Percentiles rank a stretch among this genome's conserved stretches.
Evolutionary conservation across 2,329 filamentous ascomycete genomes (phyloP).

Genomic region (Aschersonia sp.): DNA sequence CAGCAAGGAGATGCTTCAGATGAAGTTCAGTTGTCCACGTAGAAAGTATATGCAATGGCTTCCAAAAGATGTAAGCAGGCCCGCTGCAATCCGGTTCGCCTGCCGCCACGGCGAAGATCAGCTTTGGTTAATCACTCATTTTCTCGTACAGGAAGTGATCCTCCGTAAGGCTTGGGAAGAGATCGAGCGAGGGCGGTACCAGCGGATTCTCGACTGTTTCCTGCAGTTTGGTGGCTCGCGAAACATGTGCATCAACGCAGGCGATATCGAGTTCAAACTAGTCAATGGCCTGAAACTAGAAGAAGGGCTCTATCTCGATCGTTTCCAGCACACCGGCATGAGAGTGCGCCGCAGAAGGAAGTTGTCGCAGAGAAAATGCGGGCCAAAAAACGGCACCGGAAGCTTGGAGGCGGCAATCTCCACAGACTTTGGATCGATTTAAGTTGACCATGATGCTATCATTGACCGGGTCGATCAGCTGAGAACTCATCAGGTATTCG

Average conservation of each 20-base stretch:
- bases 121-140: too few species aligned
- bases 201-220: constrained; percentile 27
- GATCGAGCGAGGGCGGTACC: constrained; percentile 28
- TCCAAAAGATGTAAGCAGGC: constrained; percentile 29
- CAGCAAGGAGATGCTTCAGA: constrained; percentile 37
- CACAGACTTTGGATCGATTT: too few species aligned
- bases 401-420: too few species aligned
- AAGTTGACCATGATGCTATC: too few species aligned
- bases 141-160: constrained; percentile 21
- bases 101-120: not conserved
- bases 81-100: too few species aligned
- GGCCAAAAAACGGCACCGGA: not conserved
- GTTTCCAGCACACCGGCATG: constrained; percentile 18
- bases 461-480: too few species aligned
- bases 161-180: constrained; percentile 24
- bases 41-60: constrained; percentile 35
- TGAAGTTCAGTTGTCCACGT: constrained; percentile 38
- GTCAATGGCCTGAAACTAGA: constrained; percentile 26
- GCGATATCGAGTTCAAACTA: constrained; percentile 34
- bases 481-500: too few species aligned
- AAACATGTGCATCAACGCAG: constrained; percentile 32
- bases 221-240: constrained; percentile 33
- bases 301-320: constrained; percentile 23
- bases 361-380: constrained; percentile 16
- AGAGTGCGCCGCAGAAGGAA: constrained; percentile 25